These are phyloP conservation scores for Penicillium capsulatum DNA, from an alignment of 2,329 filamentous ascomycete genomes.

Conservation along the genomic window DNA sequence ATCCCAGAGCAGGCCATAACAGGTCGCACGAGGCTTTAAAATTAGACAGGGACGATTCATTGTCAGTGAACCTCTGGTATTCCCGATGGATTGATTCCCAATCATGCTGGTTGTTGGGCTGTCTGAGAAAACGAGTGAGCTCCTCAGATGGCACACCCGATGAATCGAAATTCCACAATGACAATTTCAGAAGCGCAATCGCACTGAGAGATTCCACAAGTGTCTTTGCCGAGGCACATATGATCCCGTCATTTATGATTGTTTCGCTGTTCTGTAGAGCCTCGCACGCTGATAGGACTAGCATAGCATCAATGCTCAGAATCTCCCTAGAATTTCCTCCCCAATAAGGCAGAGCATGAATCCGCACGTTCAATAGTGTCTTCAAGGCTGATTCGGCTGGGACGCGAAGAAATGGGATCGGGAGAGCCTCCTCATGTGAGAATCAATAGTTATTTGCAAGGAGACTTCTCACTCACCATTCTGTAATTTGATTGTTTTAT, in stretches of 20 bases:
- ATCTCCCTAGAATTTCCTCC: neutral
- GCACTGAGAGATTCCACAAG: neutral
- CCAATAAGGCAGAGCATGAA: neutral
- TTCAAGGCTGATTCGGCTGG: neutral
- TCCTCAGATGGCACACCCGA: neutral
- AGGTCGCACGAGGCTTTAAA: too few species aligned
- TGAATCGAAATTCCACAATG: too few species aligned
- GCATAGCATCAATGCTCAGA: neutral
- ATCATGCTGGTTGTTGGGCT: neutral
- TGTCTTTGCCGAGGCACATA: neutral
- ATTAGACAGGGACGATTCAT: too few species aligned
- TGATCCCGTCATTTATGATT: neutral
- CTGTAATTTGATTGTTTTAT: neutral
- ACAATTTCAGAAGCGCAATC: too few species aligned
- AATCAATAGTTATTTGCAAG: neutral
- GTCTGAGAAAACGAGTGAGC: neutral
- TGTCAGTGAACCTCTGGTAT: too few species aligned
- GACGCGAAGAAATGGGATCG: neutral
- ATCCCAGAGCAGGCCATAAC: too few species aligned
- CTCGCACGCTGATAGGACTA: neutral
- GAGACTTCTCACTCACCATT: neutral
- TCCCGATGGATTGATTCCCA: too few species aligned
- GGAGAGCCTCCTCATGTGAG: neutral
- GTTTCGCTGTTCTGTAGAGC: neutral
- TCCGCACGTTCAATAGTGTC: neutral